These are phyloP conservation scores for Ophiostoma ips DNA, from an alignment of 2,329 filamentous ascomycete genomes.

Conservation along the genomic window DNA sequence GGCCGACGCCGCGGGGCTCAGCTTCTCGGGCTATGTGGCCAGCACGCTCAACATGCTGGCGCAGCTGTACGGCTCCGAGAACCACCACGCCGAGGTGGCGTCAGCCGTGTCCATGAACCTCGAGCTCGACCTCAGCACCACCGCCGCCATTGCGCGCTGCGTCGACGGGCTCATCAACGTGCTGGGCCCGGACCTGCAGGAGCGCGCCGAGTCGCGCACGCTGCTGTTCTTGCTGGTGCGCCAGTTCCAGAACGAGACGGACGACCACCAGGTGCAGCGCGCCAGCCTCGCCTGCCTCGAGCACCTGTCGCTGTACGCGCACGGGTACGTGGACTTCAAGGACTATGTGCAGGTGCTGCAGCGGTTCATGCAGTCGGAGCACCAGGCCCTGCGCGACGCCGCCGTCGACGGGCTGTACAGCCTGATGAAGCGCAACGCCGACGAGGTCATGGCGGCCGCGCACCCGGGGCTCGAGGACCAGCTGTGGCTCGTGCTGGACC, in stretches of 20 bases:
- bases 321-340: constrained; percentile 69
- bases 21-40: constrained; percentile 80
- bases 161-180: constrained; percentile 96
- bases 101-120: constrained; percentile 78
- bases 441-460: constrained; percentile 65
- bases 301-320: constrained; percentile 83
- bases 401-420: constrained; percentile 85
- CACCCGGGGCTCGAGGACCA: constrained; percentile 74
- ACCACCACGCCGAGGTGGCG: constrained; percentile 72
- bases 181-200: constrained; percentile 85
- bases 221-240: constrained; percentile 76
- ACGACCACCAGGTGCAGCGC: constrained; percentile 54
- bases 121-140: constrained; percentile 71
- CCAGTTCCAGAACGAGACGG: constrained; percentile 60
- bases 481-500: constrained; percentile 80
- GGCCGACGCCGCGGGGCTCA: constrained; percentile 81
- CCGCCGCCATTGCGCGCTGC: constrained; percentile 70
- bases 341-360: constrained; percentile 77
- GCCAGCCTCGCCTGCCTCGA: constrained; percentile 76
- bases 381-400: constrained; percentile 57
- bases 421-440: constrained; percentile 83
- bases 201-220: constrained; percentile 80
- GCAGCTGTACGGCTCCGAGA: constrained; percentile 82
- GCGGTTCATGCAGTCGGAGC: constrained; percentile 56
- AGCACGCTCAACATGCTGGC: constrained; percentile 88